Base-by-base conservation (phyloP, 2,329 filamentous ascomycete genomes). In the Chaetomiaceae sp. region DNA sequence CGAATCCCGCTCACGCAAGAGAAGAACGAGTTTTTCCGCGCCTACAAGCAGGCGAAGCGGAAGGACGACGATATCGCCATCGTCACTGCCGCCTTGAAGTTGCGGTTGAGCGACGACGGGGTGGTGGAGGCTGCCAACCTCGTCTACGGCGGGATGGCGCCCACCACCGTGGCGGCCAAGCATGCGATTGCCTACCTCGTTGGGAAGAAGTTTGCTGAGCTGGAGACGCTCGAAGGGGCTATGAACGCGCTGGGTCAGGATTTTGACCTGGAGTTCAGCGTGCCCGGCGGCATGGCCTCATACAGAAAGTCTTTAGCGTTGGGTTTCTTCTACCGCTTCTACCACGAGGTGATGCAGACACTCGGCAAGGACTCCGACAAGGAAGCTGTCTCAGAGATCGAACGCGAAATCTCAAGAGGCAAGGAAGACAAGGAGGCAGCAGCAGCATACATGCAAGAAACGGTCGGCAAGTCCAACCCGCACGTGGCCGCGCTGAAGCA, bases 61-160 rank as follows among this genome's bases (percentile, higher is more conserved):
- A 97, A 97, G 62, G 93, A 98, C 58, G 93, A 98, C 59, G 93
- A 98, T 62, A 97, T 98, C 62, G 93, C 93, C 2, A 97, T 98
- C 58, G 93, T 97, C 19, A 97, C 94, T 39, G 82, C 86, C 22
- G 89, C 91, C 1, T 67, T 97, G 47, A 79, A 88, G 29, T 74
- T 97, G 5, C 79, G 77, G 5, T 68, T 97, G 3, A 77, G 83
- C 32, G 76, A 85, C 2, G 73, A 75, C 1, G 79, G 91, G 34
- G 63, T 79, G 2, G 87, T 97, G 6, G 75, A 82, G 50, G 82
- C 83, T 53, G 83, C 80, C 49, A 88, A 85, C 57, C 73, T 98
- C 18, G 86, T 95, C 3, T 97, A 95, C 57, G 93, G 93, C 43
- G 93, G 93, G 36, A 93, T 98, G 89, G 93, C 91, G 4, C 84